Conservation (phyloP, 2,329 filamentous ascomycete genomes). For the Cordyceps cicadae region DNA sequence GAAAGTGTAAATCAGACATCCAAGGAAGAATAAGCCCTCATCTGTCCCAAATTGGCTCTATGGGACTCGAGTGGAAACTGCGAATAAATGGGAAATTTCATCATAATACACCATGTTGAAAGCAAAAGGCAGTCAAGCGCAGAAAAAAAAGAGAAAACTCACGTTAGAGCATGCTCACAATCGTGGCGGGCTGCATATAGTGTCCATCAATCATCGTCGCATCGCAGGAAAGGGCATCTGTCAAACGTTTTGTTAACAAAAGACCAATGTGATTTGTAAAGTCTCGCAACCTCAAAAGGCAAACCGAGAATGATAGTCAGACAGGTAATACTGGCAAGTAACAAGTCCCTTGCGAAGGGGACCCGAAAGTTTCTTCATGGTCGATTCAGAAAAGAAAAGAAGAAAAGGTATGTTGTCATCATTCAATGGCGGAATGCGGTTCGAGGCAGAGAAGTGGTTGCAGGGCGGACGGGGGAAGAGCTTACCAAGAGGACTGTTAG, state of each 20-base stretch:
- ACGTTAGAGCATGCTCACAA: neutral
- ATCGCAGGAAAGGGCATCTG: neutral
- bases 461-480: neutral
- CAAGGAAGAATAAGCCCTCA: slow-evolving; percentile 67
- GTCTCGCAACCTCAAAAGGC: slow-evolving; percentile 9
- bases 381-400: slow-evolving; percentile 86
- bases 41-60: slow-evolving; percentile 59
- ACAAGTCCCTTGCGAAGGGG: slow-evolving; percentile 55
- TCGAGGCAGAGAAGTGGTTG: neutral
- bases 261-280: slow-evolving; percentile 1
- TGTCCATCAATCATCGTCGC: neutral
- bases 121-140: slow-evolving; percentile 6
- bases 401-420: slow-evolving; percentile 72
- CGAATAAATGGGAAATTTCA: slow-evolving; percentile 73
- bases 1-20: slow-evolving; percentile 55
- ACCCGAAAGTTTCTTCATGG: slow-evolving; percentile 69
- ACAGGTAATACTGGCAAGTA: slow-evolving; percentile 88
- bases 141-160: slow-evolving; percentile 15
- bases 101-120: slow-evolving; percentile 39
- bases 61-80: slow-evolving; percentile 80
- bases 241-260: slow-evolving; percentile 3
- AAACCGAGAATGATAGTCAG: slow-evolving; percentile 42
- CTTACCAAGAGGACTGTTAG: neutral
- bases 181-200: neutral
- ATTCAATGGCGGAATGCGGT: slow-evolving; percentile 30